phyloP scores from a whole-genome alignment of 2,329 filamentous ascomycete species.

The Aureobasidium leucospermi region DNA sequence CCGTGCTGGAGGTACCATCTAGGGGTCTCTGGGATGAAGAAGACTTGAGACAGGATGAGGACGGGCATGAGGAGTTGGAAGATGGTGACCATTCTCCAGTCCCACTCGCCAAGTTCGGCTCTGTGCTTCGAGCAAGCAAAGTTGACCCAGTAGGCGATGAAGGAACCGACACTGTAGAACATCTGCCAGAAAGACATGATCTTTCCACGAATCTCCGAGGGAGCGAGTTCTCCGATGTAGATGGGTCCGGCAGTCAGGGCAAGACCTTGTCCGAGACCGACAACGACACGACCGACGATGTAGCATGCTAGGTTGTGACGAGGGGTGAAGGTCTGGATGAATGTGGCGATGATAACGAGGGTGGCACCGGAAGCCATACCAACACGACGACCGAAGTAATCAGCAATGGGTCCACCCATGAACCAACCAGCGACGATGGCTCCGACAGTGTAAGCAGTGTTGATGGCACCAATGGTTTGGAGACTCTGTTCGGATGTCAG shows the following conservation, averaged over 20 bases:
- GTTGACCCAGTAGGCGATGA: slow-evolving; percentile 61
- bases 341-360: slow-evolving; percentile 59
- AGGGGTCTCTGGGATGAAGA: slow-evolving; percentile 61
- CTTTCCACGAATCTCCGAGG: slow-evolving; percentile 55
- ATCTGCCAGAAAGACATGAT: slow-evolving; percentile 67
- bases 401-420: slow-evolving; percentile 53
- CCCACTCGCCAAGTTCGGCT: slow-evolving; percentile 47
- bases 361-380: slow-evolving; percentile 60
- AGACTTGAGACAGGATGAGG: slow-evolving; percentile 54
- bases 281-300: slow-evolving; percentile 60
- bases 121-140: slow-evolving; percentile 54
- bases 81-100: slow-evolving; percentile 66
- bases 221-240: slow-evolving; percentile 63
- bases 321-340: slow-evolving; percentile 61
- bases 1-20: slow-evolving; percentile 60
- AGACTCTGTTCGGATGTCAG: slow-evolving; percentile 19
- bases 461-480: slow-evolving; percentile 50
- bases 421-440: slow-evolving; percentile 65
- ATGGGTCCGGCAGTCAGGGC: slow-evolving; percentile 59
- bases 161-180: slow-evolving; percentile 59
- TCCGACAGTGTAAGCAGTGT: slow-evolving; percentile 64
- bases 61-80: slow-evolving; percentile 64
- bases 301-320: slow-evolving; percentile 52
- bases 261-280: slow-evolving; percentile 64
- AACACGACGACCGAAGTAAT: slow-evolving; percentile 34